Evolutionary conservation across 208 protist species (phyloP).

Genomic region (Acanthamoeba sp.): DNA sequence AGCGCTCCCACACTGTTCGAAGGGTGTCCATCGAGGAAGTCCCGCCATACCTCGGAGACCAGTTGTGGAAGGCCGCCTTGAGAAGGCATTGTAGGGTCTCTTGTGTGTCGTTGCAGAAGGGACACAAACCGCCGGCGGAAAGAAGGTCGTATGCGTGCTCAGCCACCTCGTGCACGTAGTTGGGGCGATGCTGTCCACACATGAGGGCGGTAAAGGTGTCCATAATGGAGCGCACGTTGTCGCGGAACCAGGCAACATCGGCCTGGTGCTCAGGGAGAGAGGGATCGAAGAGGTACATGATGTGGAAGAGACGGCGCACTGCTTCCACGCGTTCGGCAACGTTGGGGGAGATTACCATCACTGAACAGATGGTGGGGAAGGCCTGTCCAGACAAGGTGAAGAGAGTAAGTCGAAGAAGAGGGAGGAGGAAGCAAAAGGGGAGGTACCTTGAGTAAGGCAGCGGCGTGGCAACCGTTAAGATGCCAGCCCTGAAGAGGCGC

Average conservation of each 20-base stretch:
- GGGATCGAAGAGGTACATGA: not conserved
- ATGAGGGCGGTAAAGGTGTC: not conserved
- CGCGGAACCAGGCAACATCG: not conserved
- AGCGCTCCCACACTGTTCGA: not conserved
- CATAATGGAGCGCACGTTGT: not conserved
- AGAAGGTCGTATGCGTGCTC: conserved; percentile 1
- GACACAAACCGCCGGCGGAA: not conserved
- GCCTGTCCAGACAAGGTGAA: not conserved
- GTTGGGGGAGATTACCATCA: not conserved
- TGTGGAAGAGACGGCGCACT: not conserved
- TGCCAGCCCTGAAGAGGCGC: not conserved
- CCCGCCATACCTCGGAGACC: not conserved
- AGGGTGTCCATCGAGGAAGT: not conserved
- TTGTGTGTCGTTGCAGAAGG: not conserved
- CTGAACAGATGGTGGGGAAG: not conserved
- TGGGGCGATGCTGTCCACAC: not conserved
- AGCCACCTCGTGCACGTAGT: not conserved
- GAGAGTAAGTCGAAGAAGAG: not conserved
- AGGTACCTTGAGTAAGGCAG: not conserved
- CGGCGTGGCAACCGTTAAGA: not conserved
- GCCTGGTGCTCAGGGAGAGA: not conserved
- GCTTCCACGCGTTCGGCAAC: not conserved
- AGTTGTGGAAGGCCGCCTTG: not conserved
- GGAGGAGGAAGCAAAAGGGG: not conserved
- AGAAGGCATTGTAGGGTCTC: conserved; percentile 2